These are phyloP conservation scores for Recurvomyces mirabilis DNA, from an alignment of 495 filamentous ascomycete genomes.

Conservation along the genomic window DNA sequence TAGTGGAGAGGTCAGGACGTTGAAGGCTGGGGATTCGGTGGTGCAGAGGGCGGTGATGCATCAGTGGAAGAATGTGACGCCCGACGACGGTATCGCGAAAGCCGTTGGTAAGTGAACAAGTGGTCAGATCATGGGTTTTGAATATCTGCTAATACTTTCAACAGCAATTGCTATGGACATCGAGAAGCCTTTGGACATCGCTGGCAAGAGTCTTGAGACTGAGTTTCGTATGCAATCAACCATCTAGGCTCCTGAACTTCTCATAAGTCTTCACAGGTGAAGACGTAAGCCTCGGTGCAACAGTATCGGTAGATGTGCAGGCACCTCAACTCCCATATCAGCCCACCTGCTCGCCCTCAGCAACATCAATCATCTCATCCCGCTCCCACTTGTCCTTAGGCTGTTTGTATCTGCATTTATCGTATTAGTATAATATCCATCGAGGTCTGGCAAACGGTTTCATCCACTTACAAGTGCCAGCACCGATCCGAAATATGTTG, in stretches of 20 bases:
- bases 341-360: not conserved
- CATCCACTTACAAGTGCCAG: conserved; percentile 16
- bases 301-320: not conserved
- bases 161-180: conserved; percentile 3
- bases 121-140: not conserved
- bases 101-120: conserved; percentile 1
- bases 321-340: not conserved
- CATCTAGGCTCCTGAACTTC: not conserved
- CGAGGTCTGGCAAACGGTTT: not conserved
- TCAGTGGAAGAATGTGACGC: conserved; percentile 49
- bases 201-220: conserved; percentile 8
- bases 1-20: conserved; percentile 39
- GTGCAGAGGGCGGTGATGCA: conserved; percentile 61
- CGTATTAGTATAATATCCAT: not conserved
- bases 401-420: conserved; percentile 10
- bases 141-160: not conserved
- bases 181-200: conserved; percentile 6
- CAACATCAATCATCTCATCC: conserved; percentile 13
- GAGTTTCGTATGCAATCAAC: conserved; percentile 3
- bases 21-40: conserved; percentile 52
- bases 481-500: conserved; percentile 15
- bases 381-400: conserved; percentile 15
- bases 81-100: conserved; percentile 28
- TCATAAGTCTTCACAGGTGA: not conserved
- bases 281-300: not conserved